Conservation (phyloP, 495 filamentous ascomycete genomes). For the Pseudevernia furfuracea region DNA sequence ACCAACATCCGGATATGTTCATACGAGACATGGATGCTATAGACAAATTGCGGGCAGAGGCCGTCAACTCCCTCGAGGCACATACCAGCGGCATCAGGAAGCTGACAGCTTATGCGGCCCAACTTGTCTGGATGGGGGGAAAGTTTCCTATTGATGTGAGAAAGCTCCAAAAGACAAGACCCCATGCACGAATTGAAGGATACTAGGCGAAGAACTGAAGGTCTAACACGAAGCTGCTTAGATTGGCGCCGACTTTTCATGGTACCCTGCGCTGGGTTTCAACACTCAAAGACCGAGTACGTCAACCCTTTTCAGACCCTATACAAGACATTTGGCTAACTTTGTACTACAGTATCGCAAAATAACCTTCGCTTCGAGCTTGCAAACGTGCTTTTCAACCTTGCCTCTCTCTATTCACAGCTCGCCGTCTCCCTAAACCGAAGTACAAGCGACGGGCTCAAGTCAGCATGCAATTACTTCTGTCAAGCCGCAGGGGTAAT, state of each 20-base stretch:
- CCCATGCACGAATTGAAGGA: conserved; percentile 2
- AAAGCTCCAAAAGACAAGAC: conserved; percentile 15
- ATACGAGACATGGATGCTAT: conserved; percentile 78
- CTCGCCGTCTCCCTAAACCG: conserved; percentile 76
- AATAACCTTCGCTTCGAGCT: conserved; percentile 95
- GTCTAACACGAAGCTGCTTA: conserved; percentile 29
- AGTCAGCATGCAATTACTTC: conserved; percentile 84
- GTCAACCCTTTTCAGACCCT: conserved; percentile 19
- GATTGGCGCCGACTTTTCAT: conserved; percentile 92
- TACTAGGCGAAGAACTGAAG: conserved; percentile 5
- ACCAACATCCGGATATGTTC: conserved; percentile 98
- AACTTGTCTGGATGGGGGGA: conserved; percentile 86
- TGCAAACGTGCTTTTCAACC: conserved; percentile 86
- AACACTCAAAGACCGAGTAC: conserved; percentile 65
- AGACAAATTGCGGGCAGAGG: conserved; percentile 71
- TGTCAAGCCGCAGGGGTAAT: conserved; percentile 83
- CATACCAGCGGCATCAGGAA: conserved; percentile 85
- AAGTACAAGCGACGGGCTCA: conserved; percentile 73
- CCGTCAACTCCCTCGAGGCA: conserved; percentile 78
- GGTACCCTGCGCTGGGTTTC: conserved; percentile 90
- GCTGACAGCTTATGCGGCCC: conserved; percentile 80
- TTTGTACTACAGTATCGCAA: conserved; percentile 50
- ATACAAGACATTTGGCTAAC: conserved; percentile 13
- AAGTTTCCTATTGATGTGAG: conserved; percentile 95
- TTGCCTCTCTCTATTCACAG: conserved; percentile 88